Evolutionary conservation across 139 green algal species (phyloP).

Genomic region (Raphidocelis subcapitata): DNA sequence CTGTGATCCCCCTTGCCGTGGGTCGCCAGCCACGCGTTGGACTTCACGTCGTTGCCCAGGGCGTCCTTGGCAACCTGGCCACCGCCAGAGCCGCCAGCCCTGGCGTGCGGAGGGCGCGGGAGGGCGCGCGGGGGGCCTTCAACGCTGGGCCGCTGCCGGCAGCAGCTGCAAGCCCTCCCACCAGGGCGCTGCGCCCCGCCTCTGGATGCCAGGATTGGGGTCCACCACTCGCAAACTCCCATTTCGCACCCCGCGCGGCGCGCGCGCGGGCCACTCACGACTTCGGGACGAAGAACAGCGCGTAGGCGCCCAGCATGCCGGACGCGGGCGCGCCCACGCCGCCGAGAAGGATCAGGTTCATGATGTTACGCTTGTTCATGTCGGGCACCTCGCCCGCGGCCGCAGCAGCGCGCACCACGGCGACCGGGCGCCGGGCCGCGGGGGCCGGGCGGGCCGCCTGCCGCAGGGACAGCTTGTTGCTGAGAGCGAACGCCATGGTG

Average conservation of each 20-base stretch:
- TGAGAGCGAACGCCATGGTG: no score
- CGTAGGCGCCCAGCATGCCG: conserved; percentile 62
- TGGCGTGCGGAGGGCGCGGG: conserved; percentile 35
- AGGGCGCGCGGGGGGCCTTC: neutral
- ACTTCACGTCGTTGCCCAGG: conserved; percentile 92
- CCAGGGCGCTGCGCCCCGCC: neutral
- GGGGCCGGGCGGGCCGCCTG: no score
- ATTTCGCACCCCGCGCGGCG: no score
- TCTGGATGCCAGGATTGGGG: no score
- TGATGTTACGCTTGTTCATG: conserved; percentile 78
- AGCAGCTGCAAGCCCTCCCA: neutral
- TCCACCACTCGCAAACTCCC: no score
- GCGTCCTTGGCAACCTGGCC: conserved; percentile 92
- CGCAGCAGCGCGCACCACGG: no score
- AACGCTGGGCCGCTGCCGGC: neutral
- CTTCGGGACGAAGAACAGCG: conserved; percentile 80
- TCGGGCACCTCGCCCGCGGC: conserved; percentile 3
- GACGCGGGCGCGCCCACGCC: conserved; percentile 65
- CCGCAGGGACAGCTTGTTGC: no score
- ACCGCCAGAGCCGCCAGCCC: conserved; percentile 69
- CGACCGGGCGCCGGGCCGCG: no score
- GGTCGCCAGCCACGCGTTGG: conserved; percentile 78
- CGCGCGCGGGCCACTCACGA: conserved; percentile 51
- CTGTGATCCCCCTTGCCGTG: conserved; percentile 83
- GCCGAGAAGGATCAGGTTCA: conserved; percentile 86